A percentile compares a stretch with the other conserved stretches of the same genome.
phyloP scores from a whole-genome alignment of 345 rosid genomes.

The Hibiscus trionum region DNA sequence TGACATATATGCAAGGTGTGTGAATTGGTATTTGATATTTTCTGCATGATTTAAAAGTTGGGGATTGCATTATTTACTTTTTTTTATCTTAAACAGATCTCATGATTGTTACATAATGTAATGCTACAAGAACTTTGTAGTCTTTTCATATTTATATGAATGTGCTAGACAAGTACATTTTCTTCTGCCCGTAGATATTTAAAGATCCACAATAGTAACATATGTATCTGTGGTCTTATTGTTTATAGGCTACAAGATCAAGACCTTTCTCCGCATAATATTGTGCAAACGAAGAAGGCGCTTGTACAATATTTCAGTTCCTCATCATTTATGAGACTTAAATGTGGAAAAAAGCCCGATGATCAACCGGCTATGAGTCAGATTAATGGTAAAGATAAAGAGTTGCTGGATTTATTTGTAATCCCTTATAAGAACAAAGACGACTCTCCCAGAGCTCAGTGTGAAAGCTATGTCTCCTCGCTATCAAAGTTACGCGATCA shows the following conservation, averaged over 20 bases:
- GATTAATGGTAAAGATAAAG: conserved; percentile 19
- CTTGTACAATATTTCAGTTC: conserved; percentile 39
- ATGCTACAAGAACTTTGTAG: background rate
- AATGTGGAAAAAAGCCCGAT: conserved; percentile 22
- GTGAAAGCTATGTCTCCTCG: conserved; percentile 43
- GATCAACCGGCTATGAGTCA: conserved; percentile 2
- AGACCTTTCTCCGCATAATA: conserved; percentile 31
- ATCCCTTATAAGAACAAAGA: conserved; percentile 47
- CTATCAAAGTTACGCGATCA: conserved; percentile 54
- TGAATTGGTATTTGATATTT: background rate
- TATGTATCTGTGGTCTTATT: background rate
- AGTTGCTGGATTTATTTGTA: conserved; percentile 29
- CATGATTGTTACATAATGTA: background rate
- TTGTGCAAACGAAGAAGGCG: conserved; percentile 34
- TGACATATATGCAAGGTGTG: background rate
- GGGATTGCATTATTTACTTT: background rate
- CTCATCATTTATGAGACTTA: conserved; percentile 45
- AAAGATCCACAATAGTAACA: background rate
- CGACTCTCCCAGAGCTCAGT: conserved; percentile 34
- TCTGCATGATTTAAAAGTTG: background rate
- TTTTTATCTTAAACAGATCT: background rate
- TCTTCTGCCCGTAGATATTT: background rate
- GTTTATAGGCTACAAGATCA: conserved; percentile 52
- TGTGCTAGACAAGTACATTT: background rate
- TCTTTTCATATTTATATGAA: background rate